These are phyloP conservation scores for Chenopodium suecicum DNA, from an alignment of 148 eudicot genomes.

Conservation along the genomic window DNA sequence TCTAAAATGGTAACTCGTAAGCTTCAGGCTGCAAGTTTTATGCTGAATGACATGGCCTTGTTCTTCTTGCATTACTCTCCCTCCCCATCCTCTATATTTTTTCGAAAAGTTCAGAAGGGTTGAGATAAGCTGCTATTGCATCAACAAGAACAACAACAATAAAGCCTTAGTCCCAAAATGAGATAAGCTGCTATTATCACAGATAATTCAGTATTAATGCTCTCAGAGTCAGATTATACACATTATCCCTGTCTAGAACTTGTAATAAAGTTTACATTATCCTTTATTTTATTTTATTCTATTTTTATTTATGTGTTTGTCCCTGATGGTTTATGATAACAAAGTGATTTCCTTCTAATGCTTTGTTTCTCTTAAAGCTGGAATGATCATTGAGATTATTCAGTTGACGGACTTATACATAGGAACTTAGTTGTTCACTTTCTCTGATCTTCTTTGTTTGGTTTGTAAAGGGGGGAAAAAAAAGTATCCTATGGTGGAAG, in stretches of 20 bases:
- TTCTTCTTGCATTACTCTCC: neutral
- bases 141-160: too few species aligned
- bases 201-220: too few species aligned
- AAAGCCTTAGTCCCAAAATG: too few species aligned
- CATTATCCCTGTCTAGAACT: neutral
- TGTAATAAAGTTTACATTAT: neutral
- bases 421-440: neutral
- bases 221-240: too few species aligned
- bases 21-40: neutral
- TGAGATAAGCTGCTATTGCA: neutral
- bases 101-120: neutral
- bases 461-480: neutral
- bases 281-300: neutral
- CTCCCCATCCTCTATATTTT: neutral
- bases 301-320: neutral
- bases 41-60: neutral
- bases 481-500: neutral
- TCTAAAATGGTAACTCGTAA: neutral
- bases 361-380: neutral
- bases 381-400: neutral
- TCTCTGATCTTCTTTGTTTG: neutral
- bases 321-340: neutral
- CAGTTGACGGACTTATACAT: neutral
- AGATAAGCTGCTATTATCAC: too few species aligned
- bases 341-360: neutral